Conservation (phyloP, 345 rosid species). For the Eucalyptus curtisii region DNA sequence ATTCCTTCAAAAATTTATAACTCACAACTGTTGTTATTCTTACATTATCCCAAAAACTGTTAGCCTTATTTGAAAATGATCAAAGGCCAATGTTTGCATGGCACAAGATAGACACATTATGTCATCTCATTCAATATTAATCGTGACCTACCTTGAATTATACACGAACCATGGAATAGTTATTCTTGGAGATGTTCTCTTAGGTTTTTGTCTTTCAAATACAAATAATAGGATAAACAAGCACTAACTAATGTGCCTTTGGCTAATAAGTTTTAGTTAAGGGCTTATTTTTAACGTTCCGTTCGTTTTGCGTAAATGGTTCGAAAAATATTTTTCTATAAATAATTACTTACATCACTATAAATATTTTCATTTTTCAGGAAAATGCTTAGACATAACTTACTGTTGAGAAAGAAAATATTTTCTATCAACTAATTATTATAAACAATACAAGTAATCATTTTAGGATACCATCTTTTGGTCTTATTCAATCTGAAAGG, state of each 20-base stretch:
- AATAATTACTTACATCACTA: too few relatives aligned
- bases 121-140: neutral
- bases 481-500: neutral
- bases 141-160: neutral
- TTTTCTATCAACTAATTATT: fast-evolving
- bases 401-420: too few relatives aligned
- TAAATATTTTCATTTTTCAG: too few relatives aligned
- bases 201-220: neutral
- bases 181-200: neutral
- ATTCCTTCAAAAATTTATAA: too few relatives aligned
- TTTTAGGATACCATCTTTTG: neutral
- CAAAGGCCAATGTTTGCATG: neutral
- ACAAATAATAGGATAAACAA: neutral
- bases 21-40: too few relatives aligned
- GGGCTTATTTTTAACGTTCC: too few relatives aligned
- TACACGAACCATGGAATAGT: neutral
- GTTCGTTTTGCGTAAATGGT: fast-evolving
- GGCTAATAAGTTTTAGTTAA: too few relatives aligned
- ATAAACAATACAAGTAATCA: fast-evolving
- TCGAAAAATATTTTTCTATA: fast-evolving
- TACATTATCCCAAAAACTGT: too few relatives aligned
- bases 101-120: neutral
- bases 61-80: neutral
- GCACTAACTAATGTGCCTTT: too few relatives aligned
- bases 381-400: too few relatives aligned